Base-by-base conservation (phyloP, 2,329 filamentous ascomycete species). In the Claviceps sp. region DNA sequence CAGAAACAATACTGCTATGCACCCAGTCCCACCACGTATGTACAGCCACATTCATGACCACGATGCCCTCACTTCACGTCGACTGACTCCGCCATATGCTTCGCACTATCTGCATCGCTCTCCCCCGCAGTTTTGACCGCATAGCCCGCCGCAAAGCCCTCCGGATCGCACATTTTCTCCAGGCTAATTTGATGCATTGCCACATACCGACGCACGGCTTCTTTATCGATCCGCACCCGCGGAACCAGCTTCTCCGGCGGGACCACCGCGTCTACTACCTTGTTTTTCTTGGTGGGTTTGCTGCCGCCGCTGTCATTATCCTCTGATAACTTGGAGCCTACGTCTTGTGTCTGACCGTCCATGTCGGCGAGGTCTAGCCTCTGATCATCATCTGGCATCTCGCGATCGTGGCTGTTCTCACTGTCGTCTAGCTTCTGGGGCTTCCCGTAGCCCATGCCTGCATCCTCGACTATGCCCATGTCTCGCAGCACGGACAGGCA, bases 401-500 rank as follows among this genome's bases (percentile, higher is more conserved):
- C 43, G 38, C n/a, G 17, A 42, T 42, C 8, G 16, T 34, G 9
- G 0, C 61, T 58, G 16, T 46, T 47, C 9, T 39, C 40, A 3
- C 22, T 2, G 14, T 52, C 47, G 11, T 38, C 40, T 20, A 45
- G 55, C 48, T 46, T 53, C 55, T 53, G 52, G 45, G 62, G 63
- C 56, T 69, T 72, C 13, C 68, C 67, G 4, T 68, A 69, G 1
- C 71, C 71, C 65, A 69, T 64, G 62, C 71, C 76, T 58, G 72
- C 77, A 61, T 83, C 73, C 66, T 81, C 66, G 47, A 85, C 72
- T 38, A 93, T 71, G 8, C 78, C 82, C 88, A 96, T 95, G 53
- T 88, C 83, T 54, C 85, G 80, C 50, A 96, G 70, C 23, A 88
- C 82, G 1, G 73, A 73, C 44, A 95, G 77, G 53, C 91, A 88